Percentiles rank a stretch among this genome's conserved stretches.
Evolutionary conservation across 305 asterid genomes (phyloP).

Genomic region (Andrographis paniculata): DNA sequence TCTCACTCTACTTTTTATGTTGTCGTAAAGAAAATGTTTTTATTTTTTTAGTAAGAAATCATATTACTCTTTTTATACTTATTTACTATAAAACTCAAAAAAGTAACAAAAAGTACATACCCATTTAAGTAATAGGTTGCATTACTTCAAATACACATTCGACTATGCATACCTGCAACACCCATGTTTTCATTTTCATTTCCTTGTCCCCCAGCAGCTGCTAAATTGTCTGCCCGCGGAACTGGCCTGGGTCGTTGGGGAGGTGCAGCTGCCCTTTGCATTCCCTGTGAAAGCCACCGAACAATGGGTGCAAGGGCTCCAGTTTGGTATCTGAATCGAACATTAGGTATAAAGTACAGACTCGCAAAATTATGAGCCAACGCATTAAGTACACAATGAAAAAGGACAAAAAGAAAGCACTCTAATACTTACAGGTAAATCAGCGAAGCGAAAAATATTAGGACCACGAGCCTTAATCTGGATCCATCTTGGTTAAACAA

Average conservation of each 20-base stretch:
- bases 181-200: constrained; percentile 49
- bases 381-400: neutral
- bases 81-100: no score
- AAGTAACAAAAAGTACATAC: no score
- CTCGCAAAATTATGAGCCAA: neutral
- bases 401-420: constrained; percentile 2
- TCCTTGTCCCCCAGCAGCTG: constrained; percentile 50
- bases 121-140: no score
- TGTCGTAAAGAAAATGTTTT: no score
- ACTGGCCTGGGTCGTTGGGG: constrained; percentile 68
- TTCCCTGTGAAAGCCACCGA: constrained; percentile 94
- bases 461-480: constrained; percentile 69
- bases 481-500: constrained; percentile 97
- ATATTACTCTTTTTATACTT: no score
- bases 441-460: constrained; percentile 65
- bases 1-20: no score
- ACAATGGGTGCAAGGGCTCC: constrained; percentile 91
- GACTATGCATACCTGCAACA: constrained; percentile 37
- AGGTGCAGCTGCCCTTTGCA: constrained; percentile 87
- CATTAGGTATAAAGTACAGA: constrained; percentile 20
- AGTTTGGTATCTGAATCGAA: constrained; percentile 66
- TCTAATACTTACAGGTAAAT: constrained; percentile 66
- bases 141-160: constrained; percentile 4
- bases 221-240: constrained; percentile 48
- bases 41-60: no score